Evolutionary conservation across 2,329 filamentous ascomycete genomes (phyloP), one percentile per base, ranked within the genome.

Genomic region (Didymellaceae sp.): DNA sequence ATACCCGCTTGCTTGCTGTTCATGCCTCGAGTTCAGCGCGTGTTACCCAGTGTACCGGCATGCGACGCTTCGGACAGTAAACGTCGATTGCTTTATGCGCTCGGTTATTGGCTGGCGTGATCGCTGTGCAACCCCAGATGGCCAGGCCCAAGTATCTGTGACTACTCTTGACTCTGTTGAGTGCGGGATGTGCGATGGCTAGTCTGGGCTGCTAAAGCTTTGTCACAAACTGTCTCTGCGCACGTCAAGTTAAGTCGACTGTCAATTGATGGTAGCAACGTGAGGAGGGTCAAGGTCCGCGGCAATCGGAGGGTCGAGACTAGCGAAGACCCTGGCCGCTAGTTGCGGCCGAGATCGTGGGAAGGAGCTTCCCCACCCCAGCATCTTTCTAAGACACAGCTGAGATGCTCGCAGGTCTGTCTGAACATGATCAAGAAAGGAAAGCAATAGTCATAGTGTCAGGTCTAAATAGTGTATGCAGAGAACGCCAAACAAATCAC

Each of bases 1-100:
- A n/a, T 26, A 26, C 35, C 35, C 21, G 84, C 82, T 52, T 73
- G 70, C 53, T 72, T 74, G 34, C 24, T 52, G 48, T 60, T 63
- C 62, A 63, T 65, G 31, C 45, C 45, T 48, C 31, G 28, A 26
- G 8, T 9, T 20, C 22, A 41, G 38, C 28, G 25, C 13, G 18
- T 20, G 24, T 37, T 13, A 8, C 49, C 49, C n/a, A 14, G 21
- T 14, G 21, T 20, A n/a, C 34, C 37, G 25, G 31, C 48, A 46
- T 52, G 42, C 48, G 21, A 42, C 17, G 31, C 13, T 45, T 32
- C 30, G 24, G 25, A 16, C 7, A 14, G 30, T 38, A 41, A 32
- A 16, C 8, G 37, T 45, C 18, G 37, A 24, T 17, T 43, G 42
- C 26, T 42, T 18, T 33, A 20, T 38, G 37, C 25, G 42, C 37